These are phyloP conservation scores for Heterobasidion annosum DNA, from an alignment of 1,284 basidiomycete species.

Conservation along the genomic window DNA sequence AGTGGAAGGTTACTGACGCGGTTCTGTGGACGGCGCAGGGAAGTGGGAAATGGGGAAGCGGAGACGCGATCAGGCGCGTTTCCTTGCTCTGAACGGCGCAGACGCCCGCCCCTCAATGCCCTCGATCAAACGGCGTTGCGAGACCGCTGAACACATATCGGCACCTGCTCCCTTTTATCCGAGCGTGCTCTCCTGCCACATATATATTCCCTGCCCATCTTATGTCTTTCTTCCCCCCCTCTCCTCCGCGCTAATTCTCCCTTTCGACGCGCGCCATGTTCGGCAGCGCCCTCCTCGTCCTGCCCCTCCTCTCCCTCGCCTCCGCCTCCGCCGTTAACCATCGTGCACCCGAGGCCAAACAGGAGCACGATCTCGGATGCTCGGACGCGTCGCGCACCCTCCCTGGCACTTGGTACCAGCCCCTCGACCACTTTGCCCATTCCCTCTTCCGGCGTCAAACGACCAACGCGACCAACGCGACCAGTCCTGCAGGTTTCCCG, in stretches of 20 bases:
- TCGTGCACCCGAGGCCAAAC: constrained; percentile 3
- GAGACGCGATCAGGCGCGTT: too few relatives aligned
- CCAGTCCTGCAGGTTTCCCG: background rate
- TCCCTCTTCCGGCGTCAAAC: constrained; percentile 46
- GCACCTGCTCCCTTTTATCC: background rate
- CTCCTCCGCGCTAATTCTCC: background rate
- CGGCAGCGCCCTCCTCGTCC: constrained; percentile 1
- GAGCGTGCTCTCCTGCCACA: background rate
- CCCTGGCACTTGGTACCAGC: constrained; percentile 48
- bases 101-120: too few relatives aligned
- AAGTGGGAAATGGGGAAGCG: too few relatives aligned
- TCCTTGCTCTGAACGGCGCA: too few relatives aligned
- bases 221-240: background rate
- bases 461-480: background rate
- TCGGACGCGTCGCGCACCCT: constrained; percentile 17
- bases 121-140: too few relatives aligned
- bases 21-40: too few relatives aligned
- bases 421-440: constrained; percentile 43
- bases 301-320: constrained; percentile 3
- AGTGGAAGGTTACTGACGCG: too few relatives aligned
- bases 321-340: constrained; percentile 5
- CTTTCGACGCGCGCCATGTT: constrained; percentile 4
- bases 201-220: background rate
- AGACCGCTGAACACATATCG: too few relatives aligned
- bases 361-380: background rate